Evolutionary conservation across 176 grass and related monocot genomes (phyloP).

Genomic region (Avena sativa): DNA sequence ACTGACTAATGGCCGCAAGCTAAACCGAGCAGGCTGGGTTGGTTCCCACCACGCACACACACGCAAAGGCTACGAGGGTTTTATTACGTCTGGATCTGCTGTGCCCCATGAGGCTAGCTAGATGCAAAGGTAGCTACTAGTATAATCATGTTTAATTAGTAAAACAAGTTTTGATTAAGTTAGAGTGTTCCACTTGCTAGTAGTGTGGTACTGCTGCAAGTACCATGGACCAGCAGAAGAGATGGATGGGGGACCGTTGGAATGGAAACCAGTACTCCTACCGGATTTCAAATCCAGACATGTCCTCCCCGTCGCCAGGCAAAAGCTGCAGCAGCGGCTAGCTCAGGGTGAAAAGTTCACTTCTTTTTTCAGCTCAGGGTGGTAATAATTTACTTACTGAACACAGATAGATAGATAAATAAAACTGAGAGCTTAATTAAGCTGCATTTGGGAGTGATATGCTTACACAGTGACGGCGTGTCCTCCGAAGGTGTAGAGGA

Average conservation of each 20-base stretch:
- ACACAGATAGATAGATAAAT: no score
- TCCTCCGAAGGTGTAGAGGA: conserved; percentile 93
- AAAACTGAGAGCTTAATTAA: no score
- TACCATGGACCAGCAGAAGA: conserved; percentile 7
- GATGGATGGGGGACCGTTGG: conserved; percentile 34
- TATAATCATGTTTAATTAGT: conserved; percentile 25
- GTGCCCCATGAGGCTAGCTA: conserved; percentile 29
- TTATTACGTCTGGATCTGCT: conserved; percentile 48
- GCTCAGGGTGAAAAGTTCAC: conserved; percentile 46
- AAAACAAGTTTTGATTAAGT: conserved; percentile 6
- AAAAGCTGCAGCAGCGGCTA: conserved; percentile 53
- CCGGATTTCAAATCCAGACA: conserved; percentile 50
- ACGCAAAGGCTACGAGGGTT: not conserved
- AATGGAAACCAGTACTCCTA: conserved; percentile 42
- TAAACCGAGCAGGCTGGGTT: conserved; percentile 16
- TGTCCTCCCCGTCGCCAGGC: conserved; percentile 53
- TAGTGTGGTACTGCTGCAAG: conserved; percentile 9
- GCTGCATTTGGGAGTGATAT: not conserved
- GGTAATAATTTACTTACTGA: not conserved
- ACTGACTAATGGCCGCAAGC: conserved; percentile 27
- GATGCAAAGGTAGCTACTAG: conserved; percentile 37
- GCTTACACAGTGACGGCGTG: conserved; percentile 95
- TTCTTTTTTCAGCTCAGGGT: not conserved
- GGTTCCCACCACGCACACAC: conserved; percentile 52
- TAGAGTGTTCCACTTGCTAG: not conserved